These are phyloP conservation scores for Candida methanosorbosa DNA, from an alignment of 805 yeast species.

Conservation along the genomic window DNA sequence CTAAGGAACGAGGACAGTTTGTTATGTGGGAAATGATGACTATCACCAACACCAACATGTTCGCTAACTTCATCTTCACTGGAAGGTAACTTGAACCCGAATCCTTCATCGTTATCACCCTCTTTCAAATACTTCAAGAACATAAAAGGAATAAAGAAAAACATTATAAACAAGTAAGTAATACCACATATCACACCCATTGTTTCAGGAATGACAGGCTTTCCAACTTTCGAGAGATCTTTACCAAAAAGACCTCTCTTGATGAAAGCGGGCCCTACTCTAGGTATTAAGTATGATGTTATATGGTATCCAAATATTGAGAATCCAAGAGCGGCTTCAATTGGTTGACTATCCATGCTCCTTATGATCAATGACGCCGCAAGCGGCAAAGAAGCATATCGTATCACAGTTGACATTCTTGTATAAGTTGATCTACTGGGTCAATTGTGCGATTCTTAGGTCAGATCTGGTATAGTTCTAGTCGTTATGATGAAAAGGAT, in stretches of 20 bases:
- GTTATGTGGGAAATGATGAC: slow-evolving; percentile 56
- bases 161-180: slow-evolving; percentile 72
- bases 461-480: too few species aligned
- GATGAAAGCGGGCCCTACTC: slow-evolving; percentile 55
- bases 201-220: slow-evolving; percentile 77
- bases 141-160: slow-evolving; percentile 79
- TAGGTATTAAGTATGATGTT: slow-evolving; percentile 59
- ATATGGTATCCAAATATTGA: slow-evolving; percentile 55
- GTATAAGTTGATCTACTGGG: too few species aligned
- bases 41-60: not conserved
- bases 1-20: slow-evolving; percentile 81
- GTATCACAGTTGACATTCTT: too few species aligned
- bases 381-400: too few species aligned
- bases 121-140: slow-evolving; percentile 64
- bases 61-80: not conserved
- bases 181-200: slow-evolving; percentile 87
- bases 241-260: slow-evolving; percentile 77
- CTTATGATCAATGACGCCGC: slow-evolving; percentile 10
- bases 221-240: slow-evolving; percentile 72
- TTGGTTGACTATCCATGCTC: slow-evolving; percentile 29
- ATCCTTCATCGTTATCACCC: slow-evolving; percentile 41
- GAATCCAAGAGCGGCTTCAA: slow-evolving; percentile 58
- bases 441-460: too few species aligned
- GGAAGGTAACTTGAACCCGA: slow-evolving; percentile 44
- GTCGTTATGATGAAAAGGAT: too few species aligned